Evolutionary conservation across 2,329 filamentous ascomycete genomes (phyloP).

Genomic region (Aspergillus brasiliensis): DNA sequence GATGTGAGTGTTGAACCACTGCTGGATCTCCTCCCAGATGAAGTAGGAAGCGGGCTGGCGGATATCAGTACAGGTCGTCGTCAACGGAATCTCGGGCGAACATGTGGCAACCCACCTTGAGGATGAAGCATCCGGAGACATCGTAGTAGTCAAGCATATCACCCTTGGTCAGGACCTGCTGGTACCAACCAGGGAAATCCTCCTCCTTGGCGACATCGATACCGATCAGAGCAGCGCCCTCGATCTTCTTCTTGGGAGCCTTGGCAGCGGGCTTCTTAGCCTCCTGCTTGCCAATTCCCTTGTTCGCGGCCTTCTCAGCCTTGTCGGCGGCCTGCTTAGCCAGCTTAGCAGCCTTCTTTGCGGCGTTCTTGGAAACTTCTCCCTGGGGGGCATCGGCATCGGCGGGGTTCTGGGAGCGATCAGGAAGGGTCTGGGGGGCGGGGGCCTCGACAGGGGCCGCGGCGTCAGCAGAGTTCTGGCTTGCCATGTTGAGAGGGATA

Average conservation of each 20-base stretch:
- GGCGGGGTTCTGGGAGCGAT: slow-evolving; percentile 44
- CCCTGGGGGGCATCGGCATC: slow-evolving; percentile 35
- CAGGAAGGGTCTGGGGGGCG: slow-evolving; percentile 38
- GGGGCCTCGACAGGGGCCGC: slow-evolving; percentile 27
- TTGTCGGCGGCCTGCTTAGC: slow-evolving; percentile 28
- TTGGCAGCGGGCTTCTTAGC: slow-evolving; percentile 48
- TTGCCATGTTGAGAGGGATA: slow-evolving; percentile 32
- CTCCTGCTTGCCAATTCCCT: slow-evolving; percentile 48
- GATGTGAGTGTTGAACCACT: slow-evolving; percentile 65
- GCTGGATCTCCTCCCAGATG: slow-evolving; percentile 69
- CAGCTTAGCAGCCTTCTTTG: slow-evolving; percentile 29
- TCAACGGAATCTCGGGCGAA: not conserved
- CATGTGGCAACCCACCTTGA: slow-evolving; percentile 58
- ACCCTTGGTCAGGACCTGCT: slow-evolving; percentile 94
- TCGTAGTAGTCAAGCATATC: slow-evolving; percentile 99
- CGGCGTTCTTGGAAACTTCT: slow-evolving; percentile 37
- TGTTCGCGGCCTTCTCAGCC: slow-evolving; percentile 48
- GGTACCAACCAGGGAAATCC: slow-evolving; percentile 94
- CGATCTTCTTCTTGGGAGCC: slow-evolving; percentile 56
- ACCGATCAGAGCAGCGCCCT: slow-evolving; percentile 71
- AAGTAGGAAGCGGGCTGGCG: slow-evolving; percentile 62
- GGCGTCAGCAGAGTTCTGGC: slow-evolving; percentile 32
- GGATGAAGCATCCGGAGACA: slow-evolving; percentile 95
- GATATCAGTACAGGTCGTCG: slow-evolving; percentile 17
- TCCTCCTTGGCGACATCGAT: slow-evolving; percentile 83